A percentile compares a stretch with the other conserved stretches of the same genome.
These are phyloP conservation scores for Scenedesmus sp. DNA, from an alignment of 163 green algal species.

Conservation along the genomic window DNA sequence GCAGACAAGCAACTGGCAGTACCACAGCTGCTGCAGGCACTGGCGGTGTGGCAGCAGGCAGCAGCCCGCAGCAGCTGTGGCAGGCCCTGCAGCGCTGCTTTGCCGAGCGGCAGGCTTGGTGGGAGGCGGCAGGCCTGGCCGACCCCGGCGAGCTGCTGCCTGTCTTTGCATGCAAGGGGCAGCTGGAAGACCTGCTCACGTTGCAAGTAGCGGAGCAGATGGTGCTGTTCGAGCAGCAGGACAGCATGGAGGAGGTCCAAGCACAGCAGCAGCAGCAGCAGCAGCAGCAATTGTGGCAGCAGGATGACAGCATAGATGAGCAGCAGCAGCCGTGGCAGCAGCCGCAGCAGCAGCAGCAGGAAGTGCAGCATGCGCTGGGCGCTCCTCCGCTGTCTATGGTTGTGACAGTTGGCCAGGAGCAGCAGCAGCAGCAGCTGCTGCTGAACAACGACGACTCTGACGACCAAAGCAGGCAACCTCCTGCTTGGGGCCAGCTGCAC, in stretches of 20 bases:
- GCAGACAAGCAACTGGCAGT: background rate
- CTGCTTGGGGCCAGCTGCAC: background rate
- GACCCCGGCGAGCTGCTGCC: background rate
- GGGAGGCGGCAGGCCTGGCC: background rate
- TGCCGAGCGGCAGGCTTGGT: background rate
- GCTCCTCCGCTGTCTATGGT: background rate
- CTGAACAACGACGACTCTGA: background rate
- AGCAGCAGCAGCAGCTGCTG: slow-evolving; percentile 12
- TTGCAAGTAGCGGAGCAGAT: background rate
- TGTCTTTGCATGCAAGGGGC: background rate
- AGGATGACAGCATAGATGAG: background rate
- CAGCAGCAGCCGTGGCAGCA: slow-evolving; percentile 16
- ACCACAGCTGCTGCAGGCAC: background rate
- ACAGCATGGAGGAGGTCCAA: background rate
- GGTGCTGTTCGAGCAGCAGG: background rate
- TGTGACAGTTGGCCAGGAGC: background rate
- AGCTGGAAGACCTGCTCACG: background rate
- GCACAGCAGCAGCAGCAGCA: background rate
- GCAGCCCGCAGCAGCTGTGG: slow-evolving; percentile 1
- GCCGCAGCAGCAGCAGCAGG: too few species aligned
- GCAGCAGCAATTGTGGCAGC: slow-evolving; percentile 21
- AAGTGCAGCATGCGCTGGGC: background rate
- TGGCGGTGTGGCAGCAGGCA: background rate
- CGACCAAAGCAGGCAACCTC: too few species aligned
- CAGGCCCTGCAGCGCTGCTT: background rate